These are phyloP conservation scores for Diaporthe batatas DNA, from an alignment of 2,329 filamentous ascomycete species.

Conservation along the genomic window DNA sequence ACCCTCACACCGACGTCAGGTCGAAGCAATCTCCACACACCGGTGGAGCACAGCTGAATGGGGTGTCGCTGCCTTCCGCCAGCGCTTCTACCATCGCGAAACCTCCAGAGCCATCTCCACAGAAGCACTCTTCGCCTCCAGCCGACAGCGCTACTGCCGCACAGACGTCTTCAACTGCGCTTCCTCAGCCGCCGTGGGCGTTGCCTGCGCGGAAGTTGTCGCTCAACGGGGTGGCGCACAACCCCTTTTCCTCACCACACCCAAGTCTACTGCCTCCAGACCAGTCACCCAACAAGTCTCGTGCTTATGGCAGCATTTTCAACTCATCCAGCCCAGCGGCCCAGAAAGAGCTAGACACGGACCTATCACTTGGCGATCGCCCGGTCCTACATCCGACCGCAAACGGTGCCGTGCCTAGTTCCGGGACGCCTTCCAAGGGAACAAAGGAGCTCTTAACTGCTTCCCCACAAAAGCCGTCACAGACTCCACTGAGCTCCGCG, in stretches of 20 bases:
- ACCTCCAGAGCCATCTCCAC: slow-evolving; percentile 40
- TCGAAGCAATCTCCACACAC: slow-evolving; percentile 31
- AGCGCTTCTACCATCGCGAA: slow-evolving; percentile 30
- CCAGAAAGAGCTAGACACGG: slow-evolving; percentile 36
- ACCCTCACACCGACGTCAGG: no score
- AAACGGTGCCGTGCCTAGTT: slow-evolving; percentile 44
- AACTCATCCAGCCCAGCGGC: slow-evolving; percentile 50
- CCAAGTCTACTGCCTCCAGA: slow-evolving; percentile 57
- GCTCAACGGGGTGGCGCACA: slow-evolving; percentile 50
- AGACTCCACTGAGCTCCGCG: slow-evolving; percentile 39
- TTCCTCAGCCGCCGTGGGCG: slow-evolving; percentile 21
- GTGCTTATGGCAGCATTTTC: slow-evolving; percentile 55
- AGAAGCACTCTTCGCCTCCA: slow-evolving; percentile 40
- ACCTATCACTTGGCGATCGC: slow-evolving; percentile 31
- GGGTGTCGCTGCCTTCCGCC: slow-evolving; percentile 36
- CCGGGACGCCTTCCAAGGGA: slow-evolving; percentile 49
- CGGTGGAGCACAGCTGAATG: slow-evolving; percentile 35
- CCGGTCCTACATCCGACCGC: slow-evolving; percentile 42
- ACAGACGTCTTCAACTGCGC: slow-evolving; percentile 28
- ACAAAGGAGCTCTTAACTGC: slow-evolving; percentile 48
- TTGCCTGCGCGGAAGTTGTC: slow-evolving; percentile 44
- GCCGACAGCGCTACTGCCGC: slow-evolving; percentile 19
- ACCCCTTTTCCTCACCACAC: slow-evolving; percentile 60
- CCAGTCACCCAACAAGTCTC: slow-evolving; percentile 56
- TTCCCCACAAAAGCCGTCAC: slow-evolving; percentile 40